These are phyloP conservation scores for Phaeotremella skinneri DNA, from an alignment of 768 basidiomycete species.

Conservation along the genomic window DNA sequence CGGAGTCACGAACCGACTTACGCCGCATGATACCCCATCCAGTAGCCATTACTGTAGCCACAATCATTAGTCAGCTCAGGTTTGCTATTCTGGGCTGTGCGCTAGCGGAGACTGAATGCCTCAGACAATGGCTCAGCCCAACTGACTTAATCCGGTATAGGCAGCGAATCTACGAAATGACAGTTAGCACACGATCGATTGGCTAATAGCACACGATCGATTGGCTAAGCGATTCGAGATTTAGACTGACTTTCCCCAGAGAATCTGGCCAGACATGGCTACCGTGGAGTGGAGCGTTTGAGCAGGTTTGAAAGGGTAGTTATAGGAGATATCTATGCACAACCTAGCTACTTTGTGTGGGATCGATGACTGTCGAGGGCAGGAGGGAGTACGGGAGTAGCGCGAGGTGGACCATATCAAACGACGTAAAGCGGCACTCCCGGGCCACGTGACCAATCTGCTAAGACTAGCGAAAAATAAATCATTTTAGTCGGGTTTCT, in stretches of 20 bases:
- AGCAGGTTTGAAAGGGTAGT: too few species aligned
- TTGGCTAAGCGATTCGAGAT: not conserved
- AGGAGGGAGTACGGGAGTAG: too few species aligned
- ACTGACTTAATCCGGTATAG: not conserved
- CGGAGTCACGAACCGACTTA: conserved; percentile 15
- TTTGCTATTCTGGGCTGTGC: not conserved
- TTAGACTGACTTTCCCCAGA: conserved; percentile 29
- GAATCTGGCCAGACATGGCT: conserved; percentile 25
- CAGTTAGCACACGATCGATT: conserved; percentile 1
- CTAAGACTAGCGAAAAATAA: not conserved
- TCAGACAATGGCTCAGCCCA: not conserved
- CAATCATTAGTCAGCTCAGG: not conserved
- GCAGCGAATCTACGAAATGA: not conserved
- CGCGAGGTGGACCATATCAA: too few species aligned
- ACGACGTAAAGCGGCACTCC: too few species aligned
- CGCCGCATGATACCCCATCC: conserved; percentile 46
- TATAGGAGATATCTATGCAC: too few species aligned
- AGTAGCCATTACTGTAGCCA: conserved; percentile 26
- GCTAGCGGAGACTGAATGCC: not conserved
- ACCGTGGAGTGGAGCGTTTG: too few species aligned
- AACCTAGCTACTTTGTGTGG: too few species aligned
- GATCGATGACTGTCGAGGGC: too few species aligned
- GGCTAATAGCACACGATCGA: conserved; percentile 1
- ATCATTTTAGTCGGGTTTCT: not conserved
- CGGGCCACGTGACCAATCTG: not conserved